A percentile compares a stretch with the other conserved stretches of the same genome.
phyloP scores from a whole-genome alignment of 805 yeast genomes.

The Candida multigemmis region DNA sequence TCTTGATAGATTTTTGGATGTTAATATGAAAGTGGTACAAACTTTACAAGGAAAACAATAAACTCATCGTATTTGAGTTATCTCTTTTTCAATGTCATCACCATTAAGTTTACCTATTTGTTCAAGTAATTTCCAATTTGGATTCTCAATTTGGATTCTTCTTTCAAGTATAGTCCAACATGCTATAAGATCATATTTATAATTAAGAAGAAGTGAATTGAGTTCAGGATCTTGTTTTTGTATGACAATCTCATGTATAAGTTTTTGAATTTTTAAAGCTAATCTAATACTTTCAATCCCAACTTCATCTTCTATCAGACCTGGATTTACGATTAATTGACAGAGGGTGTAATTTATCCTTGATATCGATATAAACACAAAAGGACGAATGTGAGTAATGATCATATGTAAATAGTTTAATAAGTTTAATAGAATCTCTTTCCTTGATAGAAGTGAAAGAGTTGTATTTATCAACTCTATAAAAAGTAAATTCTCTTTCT shows the following conservation, averaged over 20 bases:
- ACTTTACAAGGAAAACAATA: constrained; percentile 26
- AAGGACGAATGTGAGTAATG: too few relatives aligned
- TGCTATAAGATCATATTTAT: constrained; percentile 25
- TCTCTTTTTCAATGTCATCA: not conserved
- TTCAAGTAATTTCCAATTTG: not conserved
- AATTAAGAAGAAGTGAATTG: constrained; percentile 9
- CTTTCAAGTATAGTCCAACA: constrained; percentile 19
- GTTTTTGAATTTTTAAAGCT: constrained; percentile 14
- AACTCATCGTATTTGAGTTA: not conserved
- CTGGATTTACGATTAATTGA: constrained; percentile 21
- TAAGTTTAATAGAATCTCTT: too few relatives aligned
- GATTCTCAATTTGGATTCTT: not conserved
- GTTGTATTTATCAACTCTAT: constrained; percentile 16
- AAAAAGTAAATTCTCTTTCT: constrained; percentile 3
- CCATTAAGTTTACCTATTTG: not conserved
- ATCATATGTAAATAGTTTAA: too few relatives aligned
- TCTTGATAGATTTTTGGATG: constrained; percentile 77
- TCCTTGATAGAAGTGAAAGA: constrained; percentile 15
- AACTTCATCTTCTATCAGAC: constrained; percentile 10
- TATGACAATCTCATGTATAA: constrained; percentile 8
- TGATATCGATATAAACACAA: constrained; percentile 15
- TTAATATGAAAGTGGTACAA: constrained; percentile 77
- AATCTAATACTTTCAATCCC: constrained; percentile 7
- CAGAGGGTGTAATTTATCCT: constrained; percentile 18
- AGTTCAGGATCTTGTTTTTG: constrained; percentile 9